phyloP scores from a whole-genome alignment of 768 basidiomycete genomes.

The Phaffia australis region DNA sequence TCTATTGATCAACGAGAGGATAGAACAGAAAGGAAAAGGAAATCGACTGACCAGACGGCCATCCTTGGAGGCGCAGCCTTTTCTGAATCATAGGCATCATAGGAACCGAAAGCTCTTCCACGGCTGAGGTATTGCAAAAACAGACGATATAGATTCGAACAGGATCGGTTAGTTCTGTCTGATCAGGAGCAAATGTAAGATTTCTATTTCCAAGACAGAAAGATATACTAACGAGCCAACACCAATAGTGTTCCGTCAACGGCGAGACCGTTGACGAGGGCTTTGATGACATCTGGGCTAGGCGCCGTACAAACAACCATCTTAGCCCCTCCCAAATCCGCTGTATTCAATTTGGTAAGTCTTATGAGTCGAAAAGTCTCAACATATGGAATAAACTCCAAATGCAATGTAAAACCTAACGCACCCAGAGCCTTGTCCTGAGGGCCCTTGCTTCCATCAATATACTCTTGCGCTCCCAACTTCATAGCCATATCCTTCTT shows the following conservation, averaged over 20 bases:
- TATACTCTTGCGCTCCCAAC: slow-evolving; percentile 41
- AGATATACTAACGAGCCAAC: slow-evolving; percentile 23
- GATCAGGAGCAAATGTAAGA: not conserved
- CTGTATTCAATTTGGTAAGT: not conserved
- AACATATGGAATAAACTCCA: slow-evolving; percentile 30
- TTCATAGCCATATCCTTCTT: slow-evolving; percentile 38
- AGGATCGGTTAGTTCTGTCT: too few relatives aligned
- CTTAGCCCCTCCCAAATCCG: slow-evolving; percentile 41
- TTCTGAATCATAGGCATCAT: slow-evolving; percentile 23
- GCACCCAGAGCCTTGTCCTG: not conserved
- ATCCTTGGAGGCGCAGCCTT: slow-evolving; percentile 26
- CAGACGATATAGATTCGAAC: not conserved
- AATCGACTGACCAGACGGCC: slow-evolving; percentile 23
- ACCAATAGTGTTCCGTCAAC: slow-evolving; percentile 26
- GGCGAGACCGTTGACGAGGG: slow-evolving; percentile 26
- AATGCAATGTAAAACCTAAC: not conserved
- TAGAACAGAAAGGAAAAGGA: not conserved
- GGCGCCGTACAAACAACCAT: slow-evolving; percentile 40
- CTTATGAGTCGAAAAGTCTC: slow-evolving; percentile 11
- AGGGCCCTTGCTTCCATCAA: slow-evolving; percentile 33
- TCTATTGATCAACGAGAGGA: too few relatives aligned
- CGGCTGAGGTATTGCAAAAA: not conserved
- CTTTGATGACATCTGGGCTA: slow-evolving; percentile 21
- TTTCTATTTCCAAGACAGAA: too few relatives aligned
- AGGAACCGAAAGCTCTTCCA: slow-evolving; percentile 8